Base-by-base conservation (phyloP, 352 stramenopile genomes). In the Phytophthora pluvialis region DNA sequence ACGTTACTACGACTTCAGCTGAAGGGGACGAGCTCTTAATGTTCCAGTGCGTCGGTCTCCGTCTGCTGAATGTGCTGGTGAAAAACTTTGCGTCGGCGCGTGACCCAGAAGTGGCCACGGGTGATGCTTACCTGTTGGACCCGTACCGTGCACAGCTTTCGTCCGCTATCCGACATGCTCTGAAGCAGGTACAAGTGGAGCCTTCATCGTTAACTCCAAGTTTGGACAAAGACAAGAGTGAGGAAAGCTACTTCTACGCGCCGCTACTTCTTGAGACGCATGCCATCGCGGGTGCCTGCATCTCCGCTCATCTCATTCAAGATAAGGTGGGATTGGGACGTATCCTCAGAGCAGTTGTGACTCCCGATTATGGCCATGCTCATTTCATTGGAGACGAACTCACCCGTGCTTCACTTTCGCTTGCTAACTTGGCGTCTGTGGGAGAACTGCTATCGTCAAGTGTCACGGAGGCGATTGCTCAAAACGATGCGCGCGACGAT, bases 61-160 rank as follows among this genome's bases (percentile, higher is more conserved):
- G 73, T 25, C 59, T 96, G 5, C 54, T 95, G 5, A 86, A 90
- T 40, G 60, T 91, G 1, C 39, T 96, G 28, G 67, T 93, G 25
- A 75, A 78, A 15, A 79, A 68, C 15, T 94, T 95, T 54, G 77
- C 68, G 5, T 58, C 39, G 12, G 77, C 80, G 5, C 72, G 72
- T 46, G 88, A 96, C 59, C 88, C 88, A 3, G 88, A 94, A 72
- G 84, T 95, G 0, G 36, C 65, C 5, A 68, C 70, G 6, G 79
- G 74, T 0, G 71, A 84, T 28, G 77, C 81, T 8, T 89, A 78
- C 51, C 47, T 96, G 47, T 64, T 96, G 26, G 85, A 93, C 36
- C 84, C 88, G 21, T 96, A 96, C 42, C 83, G 91, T 71, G 88
- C 88, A 6, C 88, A 96, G 45, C 78, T 96, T 56, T 88, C 80